Conservation (phyloP, 306 rosid genomes). For the Adenanthera pavonina region DNA sequence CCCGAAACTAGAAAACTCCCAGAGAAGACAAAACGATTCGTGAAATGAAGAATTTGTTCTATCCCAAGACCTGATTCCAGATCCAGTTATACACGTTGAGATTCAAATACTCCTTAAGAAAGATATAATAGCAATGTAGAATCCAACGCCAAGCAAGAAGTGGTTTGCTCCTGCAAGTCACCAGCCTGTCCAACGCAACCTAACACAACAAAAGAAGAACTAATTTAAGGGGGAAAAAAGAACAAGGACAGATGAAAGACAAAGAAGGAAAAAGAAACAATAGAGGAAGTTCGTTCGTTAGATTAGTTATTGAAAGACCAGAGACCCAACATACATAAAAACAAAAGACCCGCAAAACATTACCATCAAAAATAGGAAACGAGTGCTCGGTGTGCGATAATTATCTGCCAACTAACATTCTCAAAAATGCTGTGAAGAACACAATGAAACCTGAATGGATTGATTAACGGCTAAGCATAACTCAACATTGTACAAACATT, state of each 20-base stretch:
- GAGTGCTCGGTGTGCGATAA: neutral
- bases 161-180: conserved; percentile 39
- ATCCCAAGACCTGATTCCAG: conserved; percentile 32
- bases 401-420: neutral
- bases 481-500: neutral
- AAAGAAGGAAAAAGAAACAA: neutral
- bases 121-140: conserved; percentile 25
- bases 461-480: conserved; percentile 20
- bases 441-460: neutral
- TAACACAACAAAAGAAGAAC: conserved; percentile 45
- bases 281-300: conserved; percentile 28
- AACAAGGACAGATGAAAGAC: conserved; percentile 2
- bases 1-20: conserved; percentile 27
- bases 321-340: conserved; percentile 9
- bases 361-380: conserved; percentile 15
- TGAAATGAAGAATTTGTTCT: conserved; percentile 11
- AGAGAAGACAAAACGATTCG: conserved; percentile 1
- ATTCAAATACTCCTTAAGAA: conserved; percentile 33
- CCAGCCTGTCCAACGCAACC: conserved; percentile 47
- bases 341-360: conserved; percentile 17
- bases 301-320: conserved; percentile 32
- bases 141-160: conserved; percentile 31
- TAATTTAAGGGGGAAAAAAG: conserved; percentile 20
- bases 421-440: neutral
- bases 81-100: conserved; percentile 37